Evolutionary conservation across 1,284 basidiomycete species (phyloP), one percentile per base, ranked within the genome.

Genomic region (Irpex sp.): DNA sequence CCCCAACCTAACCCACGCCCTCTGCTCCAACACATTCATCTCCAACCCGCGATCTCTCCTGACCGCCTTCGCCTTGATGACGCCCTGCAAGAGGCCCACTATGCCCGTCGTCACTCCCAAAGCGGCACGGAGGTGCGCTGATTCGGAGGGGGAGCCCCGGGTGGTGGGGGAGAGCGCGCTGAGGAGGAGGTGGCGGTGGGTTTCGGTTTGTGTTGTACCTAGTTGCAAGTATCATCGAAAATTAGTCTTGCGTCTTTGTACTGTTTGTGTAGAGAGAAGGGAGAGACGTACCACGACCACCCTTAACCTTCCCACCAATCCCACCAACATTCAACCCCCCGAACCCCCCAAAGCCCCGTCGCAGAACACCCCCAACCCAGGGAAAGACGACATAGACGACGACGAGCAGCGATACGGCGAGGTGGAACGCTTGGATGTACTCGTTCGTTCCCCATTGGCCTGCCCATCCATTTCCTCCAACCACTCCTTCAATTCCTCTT

Each of bases 321-420:
- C 28, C 28, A 28, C 21, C 18, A 59, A 56, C 39, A 37, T 53
- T 16, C 65, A 65, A 1, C 62, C 62, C 5, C 67, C 14, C 18
- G 56, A 59, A 18, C 61, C 49, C 2, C 64, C 47, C 5, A 64
- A 21, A 19, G 18, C 58, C 58, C 0, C 63, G 62, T 53, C 58
- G 68, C 28, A 73, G 61, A 4, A 70, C 67, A 16, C 71, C 62
- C 1, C 78, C 76, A n/a, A 80, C 61, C 80, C 80, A 81, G 4
- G 80, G 78, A 0, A 83, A 60, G 16, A 86, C 76, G 59, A 86
- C 80, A n/a, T 81, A 82, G 57, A 80, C 67, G 57, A 90, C 78
- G 3, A 90, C 80, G 1, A 87, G 71, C 45, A 83, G 70, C 0
- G 87, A 88, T 7, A 87, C 83, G 42, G 82, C 64, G 2, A 90